Percentiles rank a stretch among this genome's conserved stretches.
phyloP scores from a whole-genome alignment of 2,329 filamentous ascomycete species.

The Meredithiella fracta region DNA sequence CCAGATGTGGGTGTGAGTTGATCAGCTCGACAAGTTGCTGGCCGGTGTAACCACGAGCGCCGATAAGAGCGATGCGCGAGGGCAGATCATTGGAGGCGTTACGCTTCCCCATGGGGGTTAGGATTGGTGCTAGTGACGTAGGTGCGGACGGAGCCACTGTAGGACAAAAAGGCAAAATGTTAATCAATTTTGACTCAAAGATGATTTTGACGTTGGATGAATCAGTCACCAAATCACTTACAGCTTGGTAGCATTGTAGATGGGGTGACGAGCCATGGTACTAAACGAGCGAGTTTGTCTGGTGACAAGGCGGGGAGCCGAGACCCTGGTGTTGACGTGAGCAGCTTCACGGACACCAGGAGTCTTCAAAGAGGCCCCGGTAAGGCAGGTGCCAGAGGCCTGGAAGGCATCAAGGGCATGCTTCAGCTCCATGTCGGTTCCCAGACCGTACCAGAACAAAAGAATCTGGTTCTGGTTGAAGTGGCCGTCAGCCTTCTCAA shows the following conservation, averaged over 20 bases:
- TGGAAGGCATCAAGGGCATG: constrained; percentile 75
- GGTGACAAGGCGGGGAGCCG: constrained; percentile 1
- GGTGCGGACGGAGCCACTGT: constrained; percentile 16
- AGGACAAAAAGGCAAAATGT: background rate
- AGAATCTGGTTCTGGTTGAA: constrained; percentile 73
- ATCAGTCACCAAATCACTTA: constrained; percentile 1
- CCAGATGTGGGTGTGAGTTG: constrained; percentile 76
- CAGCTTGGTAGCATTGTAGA: constrained; percentile 13
- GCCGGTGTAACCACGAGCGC: constrained; percentile 85
- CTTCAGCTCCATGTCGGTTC: constrained; percentile 64
- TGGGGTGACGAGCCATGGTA: constrained; percentile 30
- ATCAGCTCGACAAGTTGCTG: constrained; percentile 78
- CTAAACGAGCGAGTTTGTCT: constrained; percentile 42
- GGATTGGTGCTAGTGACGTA: constrained; percentile 54
- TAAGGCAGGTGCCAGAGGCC: constrained; percentile 67
- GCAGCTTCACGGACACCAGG: constrained; percentile 67
- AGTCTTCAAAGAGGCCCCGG: constrained; percentile 78
- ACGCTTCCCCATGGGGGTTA: constrained; percentile 77
- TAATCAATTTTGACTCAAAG: background rate
- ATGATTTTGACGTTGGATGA: background rate
- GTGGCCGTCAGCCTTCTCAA: constrained; percentile 89
- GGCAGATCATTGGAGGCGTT: constrained; percentile 69
- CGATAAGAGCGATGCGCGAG: constrained; percentile 71
- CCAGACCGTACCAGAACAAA: constrained; percentile 90
- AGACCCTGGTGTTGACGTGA: constrained; percentile 27